Evolutionary conservation across 257 asterid species (phyloP), one percentile per base, ranked within the genome.

Genomic region (Ilex asprella): DNA sequence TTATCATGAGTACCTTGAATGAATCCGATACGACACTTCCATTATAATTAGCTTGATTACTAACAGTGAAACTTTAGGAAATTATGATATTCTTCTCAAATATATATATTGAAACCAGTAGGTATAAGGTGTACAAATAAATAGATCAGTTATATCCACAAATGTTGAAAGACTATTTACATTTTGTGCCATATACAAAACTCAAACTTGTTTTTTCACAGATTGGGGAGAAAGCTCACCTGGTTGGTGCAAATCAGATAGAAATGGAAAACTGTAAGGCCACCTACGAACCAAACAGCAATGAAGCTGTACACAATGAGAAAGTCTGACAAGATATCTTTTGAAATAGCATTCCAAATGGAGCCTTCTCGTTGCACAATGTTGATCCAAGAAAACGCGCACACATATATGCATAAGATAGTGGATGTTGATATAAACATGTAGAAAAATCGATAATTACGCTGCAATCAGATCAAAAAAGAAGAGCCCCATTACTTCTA

Each of bases 251-350:
- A 66, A 55, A 89, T 92, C 68, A 92, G 78, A 78, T 86, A 83
- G 79, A 80, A 80, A 79, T 92, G 99, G 85, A 89, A 92, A 67
- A 70, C 74, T 0, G 95, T 69, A 39, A 92, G 85, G 70, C 97
- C 97, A 2, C 99, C 99, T 30, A 92, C 97, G 55, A 89, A 89
- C 99, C 97, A 92, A 64, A 86, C 75, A 0, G 95, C 74, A 67
- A 92, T 56, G 79, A 89, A 92, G 87, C 95, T 80, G 78, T 89
- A 92, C 51, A 83, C 72, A 3, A 89, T 79, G 59, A 92, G 93
- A 63, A 85, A 53, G 71, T 75, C 95, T 1, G 97, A 89, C 72
- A 89, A 55, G 74, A 77, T 56, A 71, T 92, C 99, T 12, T 57
- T 59, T 56, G 84, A 59, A 30, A 92, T 74, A 50, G 84, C 87